A percentile compares a stretch with the other conserved stretches of the same genome.
phyloP scores from a whole-genome alignment of 768 basidiomycete species.

The Suillus variegatus region DNA sequence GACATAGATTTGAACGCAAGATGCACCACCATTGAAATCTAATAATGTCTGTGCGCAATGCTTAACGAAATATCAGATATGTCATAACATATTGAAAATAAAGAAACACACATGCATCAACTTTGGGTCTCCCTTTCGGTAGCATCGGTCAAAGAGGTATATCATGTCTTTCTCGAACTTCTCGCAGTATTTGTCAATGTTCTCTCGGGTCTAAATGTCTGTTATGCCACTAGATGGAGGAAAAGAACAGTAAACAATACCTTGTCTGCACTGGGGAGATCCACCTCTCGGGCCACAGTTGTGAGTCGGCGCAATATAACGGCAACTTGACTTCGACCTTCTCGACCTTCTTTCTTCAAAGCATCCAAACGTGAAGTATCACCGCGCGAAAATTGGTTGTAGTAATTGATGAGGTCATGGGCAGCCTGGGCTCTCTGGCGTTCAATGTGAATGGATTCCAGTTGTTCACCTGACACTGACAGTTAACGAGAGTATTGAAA shows the following conservation, averaged over 20 bases:
- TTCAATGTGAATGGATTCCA: conserved; percentile 92
- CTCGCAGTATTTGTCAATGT: conserved; percentile 96
- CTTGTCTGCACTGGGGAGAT: conserved; percentile 79
- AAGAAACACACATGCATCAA: conserved; percentile 89
- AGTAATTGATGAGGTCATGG: conserved; percentile 90
- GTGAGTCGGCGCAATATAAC: conserved; percentile 82
- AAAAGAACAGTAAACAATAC: conserved; percentile 36
- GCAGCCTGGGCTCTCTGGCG: conserved; percentile 93
- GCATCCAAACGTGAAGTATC: conserved; percentile 76
- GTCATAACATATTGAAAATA: conserved; percentile 13
- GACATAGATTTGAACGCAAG: conserved; percentile 97
- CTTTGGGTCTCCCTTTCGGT: conserved; percentile 96
- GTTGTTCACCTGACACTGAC: conserved; percentile 73
- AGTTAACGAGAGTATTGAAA: conserved; percentile 9
- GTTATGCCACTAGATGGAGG: background rate
- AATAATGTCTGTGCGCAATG: conserved; percentile 96
- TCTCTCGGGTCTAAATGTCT: conserved; percentile 71
- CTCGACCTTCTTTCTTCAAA: conserved; percentile 84
- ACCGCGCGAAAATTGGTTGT: conserved; percentile 86
- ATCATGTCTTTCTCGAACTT: conserved; percentile 99
- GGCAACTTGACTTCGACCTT: conserved; percentile 87
- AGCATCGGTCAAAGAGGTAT: conserved; percentile 91
- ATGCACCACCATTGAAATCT: conserved; percentile 97
- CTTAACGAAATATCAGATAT: conserved; percentile 41
- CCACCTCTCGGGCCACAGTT: conserved; percentile 91